Evolutionary conservation across 139 green algal genomes (phyloP), one percentile per base, ranked within the genome.

Genomic region (Chlorokybus atmophyticus): DNA sequence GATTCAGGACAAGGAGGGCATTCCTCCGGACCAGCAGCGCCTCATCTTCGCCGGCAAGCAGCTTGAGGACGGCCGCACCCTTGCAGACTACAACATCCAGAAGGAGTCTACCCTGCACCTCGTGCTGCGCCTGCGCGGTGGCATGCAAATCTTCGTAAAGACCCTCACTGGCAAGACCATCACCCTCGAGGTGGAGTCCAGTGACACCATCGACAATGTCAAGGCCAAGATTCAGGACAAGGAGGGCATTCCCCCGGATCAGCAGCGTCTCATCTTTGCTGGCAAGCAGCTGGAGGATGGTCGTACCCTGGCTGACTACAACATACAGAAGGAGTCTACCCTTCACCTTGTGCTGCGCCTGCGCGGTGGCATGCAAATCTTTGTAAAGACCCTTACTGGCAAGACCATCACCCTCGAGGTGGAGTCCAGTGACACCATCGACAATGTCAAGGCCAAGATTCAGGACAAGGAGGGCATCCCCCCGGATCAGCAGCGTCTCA

Each of bases 161-260:
- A 39, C 41, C 6, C 40, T 67, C 8, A 60, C 52, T 50, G 60
- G 60, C 52, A 60, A 67, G 60, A 67, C 60, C 31, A 90, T 93
- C 51, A 78, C 70, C 24, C 57, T 78, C 14, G 70, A 78, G 62
- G 70, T 78, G 32, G 70, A 78, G 70, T 66, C 56, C 28, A 60
- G 31, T 17, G 70, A 78, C 66, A 75, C 71, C 23, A 78, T 78
- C 57, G 83, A 94, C 32, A 93, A 91, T 64, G 87, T 95, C 40
- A 94, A 94, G 80, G 55, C 65, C 38, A 94, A 94, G 75, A 94
- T 94, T 51, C 86, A 94, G 73, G 86, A 94, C 72, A 94, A 95
- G 74, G 86, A 94, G 59, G n/a, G n/a, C n/a, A n/a, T n/a, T n/a
- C n/a, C n/a, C n/a, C n/a, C n/a, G n/a, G n/a, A n/a, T n/a, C n/a